Evolutionary conservation across 306 rosid genomes (phyloP).

Genomic region (Pyrus communis): DNA sequence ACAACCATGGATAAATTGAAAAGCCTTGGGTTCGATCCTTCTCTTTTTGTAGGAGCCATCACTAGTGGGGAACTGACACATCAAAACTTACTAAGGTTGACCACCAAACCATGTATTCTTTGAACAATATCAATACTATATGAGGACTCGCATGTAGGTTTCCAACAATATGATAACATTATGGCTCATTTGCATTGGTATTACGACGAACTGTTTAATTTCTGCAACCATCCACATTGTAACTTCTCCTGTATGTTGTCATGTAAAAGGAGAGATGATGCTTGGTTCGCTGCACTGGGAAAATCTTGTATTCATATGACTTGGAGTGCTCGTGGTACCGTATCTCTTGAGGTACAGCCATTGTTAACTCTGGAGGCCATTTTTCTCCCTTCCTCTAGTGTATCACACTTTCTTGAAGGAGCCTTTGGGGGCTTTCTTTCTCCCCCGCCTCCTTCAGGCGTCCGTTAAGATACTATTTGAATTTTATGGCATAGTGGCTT

Average conservation of each 20-base stretch:
- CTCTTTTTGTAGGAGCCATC: constrained; percentile 72
- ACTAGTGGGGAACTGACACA: constrained; percentile 94
- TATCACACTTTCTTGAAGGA: not conserved
- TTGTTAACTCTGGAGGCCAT: not conserved
- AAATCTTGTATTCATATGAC: constrained; percentile 86
- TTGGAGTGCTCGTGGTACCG: constrained; percentile 78
- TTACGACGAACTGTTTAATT: not conserved
- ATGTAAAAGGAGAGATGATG: constrained; percentile 68
- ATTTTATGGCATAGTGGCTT: constrained; percentile 3
- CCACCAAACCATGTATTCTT: not conserved
- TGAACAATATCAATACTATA: too few species aligned
- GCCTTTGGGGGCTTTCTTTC: not conserved
- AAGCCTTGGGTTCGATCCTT: constrained; percentile 83
- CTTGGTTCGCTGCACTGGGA: constrained; percentile 91
- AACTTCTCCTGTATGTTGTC: constrained; percentile 12
- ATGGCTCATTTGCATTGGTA: not conserved
- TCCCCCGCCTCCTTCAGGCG: not conserved
- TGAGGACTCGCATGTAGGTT: not conserved
- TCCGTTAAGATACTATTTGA: not conserved
- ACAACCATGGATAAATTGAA: constrained; percentile 64
- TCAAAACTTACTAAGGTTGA: constrained; percentile 64
- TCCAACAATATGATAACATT: not conserved
- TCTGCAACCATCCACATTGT: not conserved
- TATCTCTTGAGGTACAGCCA: constrained; percentile 70
- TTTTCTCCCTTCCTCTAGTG: not conserved